Evolutionary conservation across 495 filamentous ascomycete genomes (phyloP).

Genomic region (Aspergillus bertholletiae): DNA sequence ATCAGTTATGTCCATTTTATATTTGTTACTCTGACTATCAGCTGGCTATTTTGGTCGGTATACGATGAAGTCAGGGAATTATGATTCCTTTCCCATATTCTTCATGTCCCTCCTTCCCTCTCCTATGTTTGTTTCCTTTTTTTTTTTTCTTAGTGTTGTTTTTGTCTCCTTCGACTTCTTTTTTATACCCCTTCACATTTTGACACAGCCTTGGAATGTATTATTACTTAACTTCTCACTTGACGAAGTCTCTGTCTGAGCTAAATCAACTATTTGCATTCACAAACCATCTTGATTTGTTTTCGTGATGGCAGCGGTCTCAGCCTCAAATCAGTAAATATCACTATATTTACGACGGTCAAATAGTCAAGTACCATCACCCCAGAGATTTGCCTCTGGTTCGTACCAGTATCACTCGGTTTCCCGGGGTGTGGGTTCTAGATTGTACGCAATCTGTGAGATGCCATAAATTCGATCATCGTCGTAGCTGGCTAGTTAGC

Average conservation of each 20-base stretch:
- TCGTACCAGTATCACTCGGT: no score
- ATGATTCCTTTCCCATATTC: neutral
- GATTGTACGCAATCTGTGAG: no score
- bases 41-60: neutral
- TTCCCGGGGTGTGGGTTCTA: no score
- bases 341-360: no score
- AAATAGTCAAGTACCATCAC: no score
- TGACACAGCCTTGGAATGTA: slow-evolving; percentile 22
- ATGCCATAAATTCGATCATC: no score
- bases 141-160: slow-evolving; percentile 16
- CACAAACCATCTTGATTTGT: neutral
- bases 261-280: slow-evolving; percentile 3
- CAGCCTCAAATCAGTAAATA: no score
- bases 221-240: slow-evolving; percentile 20
- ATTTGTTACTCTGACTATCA: neutral
- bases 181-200: slow-evolving; percentile 21
- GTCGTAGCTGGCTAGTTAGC: no score
- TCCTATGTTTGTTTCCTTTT: slow-evolving; percentile 4
- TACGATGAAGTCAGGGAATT: neutral
- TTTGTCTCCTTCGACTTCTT: slow-evolving; percentile 14
- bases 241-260: slow-evolving; percentile 20
- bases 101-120: slow-evolving; percentile 8
- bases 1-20: neutral
- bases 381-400: no score
- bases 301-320: no score